Evolutionary conservation across 129 eudicot genomes (phyloP).

Genomic region (Daucus carota): DNA sequence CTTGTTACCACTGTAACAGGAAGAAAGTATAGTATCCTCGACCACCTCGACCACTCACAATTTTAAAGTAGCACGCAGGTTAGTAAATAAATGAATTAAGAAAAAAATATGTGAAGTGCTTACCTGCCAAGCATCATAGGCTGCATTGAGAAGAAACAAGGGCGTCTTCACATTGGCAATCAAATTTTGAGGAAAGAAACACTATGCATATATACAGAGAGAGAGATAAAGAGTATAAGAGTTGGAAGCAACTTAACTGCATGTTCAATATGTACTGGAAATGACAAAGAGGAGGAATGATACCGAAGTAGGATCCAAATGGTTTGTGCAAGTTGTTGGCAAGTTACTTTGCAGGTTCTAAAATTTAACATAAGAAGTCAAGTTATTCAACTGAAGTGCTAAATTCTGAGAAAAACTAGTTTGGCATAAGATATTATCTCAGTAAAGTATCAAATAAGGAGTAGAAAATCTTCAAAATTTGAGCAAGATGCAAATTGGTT

Average conservation of each 20-base stretch:
- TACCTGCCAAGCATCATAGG: slow-evolving; percentile 16
- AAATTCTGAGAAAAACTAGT: not conserved
- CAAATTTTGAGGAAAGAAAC: slow-evolving; percentile 13
- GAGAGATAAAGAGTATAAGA: not conserved
- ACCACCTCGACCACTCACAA: not conserved
- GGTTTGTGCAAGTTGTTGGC: slow-evolving; percentile 10
- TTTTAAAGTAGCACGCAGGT: not conserved
- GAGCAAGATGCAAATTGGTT: not conserved
- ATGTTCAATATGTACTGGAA: not conserved
- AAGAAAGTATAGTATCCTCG: not conserved
- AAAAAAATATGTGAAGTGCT: not conserved
- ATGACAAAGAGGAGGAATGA: not conserved
- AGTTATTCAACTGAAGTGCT: not conserved
- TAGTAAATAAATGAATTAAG: not conserved
- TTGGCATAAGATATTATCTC: not conserved
- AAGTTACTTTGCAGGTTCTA: slow-evolving; percentile 8
- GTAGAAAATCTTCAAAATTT: not conserved
- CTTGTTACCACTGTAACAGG: not conserved
- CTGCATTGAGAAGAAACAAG: slow-evolving; percentile 13
- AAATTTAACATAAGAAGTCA: not conserved
- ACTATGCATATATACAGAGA: not conserved
- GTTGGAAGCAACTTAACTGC: not conserved
- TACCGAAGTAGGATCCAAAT: slow-evolving; percentile 14
- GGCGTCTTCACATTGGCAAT: slow-evolving; percentile 9
- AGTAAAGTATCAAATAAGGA: not conserved